Evolutionary conservation across 495 filamentous ascomycete genomes (phyloP).

Genomic region (Lasiosphaeriaceae sp.): DNA sequence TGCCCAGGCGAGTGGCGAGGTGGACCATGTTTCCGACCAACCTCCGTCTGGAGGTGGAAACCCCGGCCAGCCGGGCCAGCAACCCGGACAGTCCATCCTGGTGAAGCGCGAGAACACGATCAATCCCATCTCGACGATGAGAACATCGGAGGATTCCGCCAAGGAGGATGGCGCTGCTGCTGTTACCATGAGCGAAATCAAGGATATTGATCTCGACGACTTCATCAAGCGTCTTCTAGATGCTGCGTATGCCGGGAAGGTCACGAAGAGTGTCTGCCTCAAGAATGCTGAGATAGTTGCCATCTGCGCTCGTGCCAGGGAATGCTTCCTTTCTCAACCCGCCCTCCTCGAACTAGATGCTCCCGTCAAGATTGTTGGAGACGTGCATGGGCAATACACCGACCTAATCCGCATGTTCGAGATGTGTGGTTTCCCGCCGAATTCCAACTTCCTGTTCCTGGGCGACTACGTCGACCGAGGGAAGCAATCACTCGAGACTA

Average conservation of each 20-base stretch:
- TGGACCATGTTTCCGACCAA: constrained; percentile 92
- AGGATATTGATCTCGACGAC: constrained; percentile 90
- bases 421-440: constrained; percentile 97
- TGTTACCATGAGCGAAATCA: constrained; percentile 72
- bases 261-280: constrained; percentile 93
- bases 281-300: constrained; percentile 97
- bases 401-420: constrained; percentile 97
- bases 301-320: constrained; percentile 81
- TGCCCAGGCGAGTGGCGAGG: constrained; percentile 82
- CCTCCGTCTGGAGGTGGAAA: constrained; percentile 65
- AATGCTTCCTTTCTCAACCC: constrained; percentile 88
- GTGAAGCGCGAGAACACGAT: constrained; percentile 67
- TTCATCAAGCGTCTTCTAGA: constrained; percentile 94
- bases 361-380: constrained; percentile 98
- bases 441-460: constrained; percentile 90
- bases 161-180: constrained; percentile 36
- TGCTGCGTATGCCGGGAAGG: constrained; percentile 91
- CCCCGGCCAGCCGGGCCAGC: constrained; percentile 39
- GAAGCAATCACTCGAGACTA: constrained; percentile 96
- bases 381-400: constrained; percentile 97
- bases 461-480: constrained; percentile 98
- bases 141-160: constrained; percentile 26
- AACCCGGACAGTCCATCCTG: constrained; percentile 74
- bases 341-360: constrained; percentile 87
- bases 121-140: constrained; percentile 45